These are phyloP conservation scores for Blastobotrys muscicola DNA, from an alignment of 805 yeast genomes.

Conservation along the genomic window DNA sequence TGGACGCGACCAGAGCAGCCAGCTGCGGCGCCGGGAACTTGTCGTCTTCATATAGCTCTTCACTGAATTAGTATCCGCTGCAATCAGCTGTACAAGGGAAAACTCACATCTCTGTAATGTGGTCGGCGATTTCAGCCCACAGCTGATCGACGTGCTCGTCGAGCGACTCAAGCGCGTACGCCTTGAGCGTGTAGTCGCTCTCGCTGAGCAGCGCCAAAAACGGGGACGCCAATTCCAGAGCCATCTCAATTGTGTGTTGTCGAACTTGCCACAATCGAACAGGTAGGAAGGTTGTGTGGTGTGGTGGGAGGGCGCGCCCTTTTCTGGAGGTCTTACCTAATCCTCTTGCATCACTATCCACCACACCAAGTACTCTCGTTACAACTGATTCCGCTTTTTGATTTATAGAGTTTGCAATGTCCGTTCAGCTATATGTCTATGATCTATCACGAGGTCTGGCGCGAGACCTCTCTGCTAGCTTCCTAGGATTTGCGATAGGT, in stretches of 20 bases:
- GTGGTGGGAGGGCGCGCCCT: background rate
- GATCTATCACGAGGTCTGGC: conserved; percentile 60
- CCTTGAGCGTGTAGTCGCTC: conserved; percentile 63
- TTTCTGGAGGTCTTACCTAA: background rate
- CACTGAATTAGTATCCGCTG: conserved; percentile 28
- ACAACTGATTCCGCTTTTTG: too few relatives aligned
- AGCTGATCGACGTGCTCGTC: conserved; percentile 78
- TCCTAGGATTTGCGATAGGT: conserved; percentile 37
- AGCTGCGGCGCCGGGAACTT: conserved; percentile 64
- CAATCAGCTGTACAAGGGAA: background rate
- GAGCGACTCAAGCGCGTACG: conserved; percentile 76
- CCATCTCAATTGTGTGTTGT: conserved; percentile 30
- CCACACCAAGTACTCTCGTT: background rate
- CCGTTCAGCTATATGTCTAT: conserved; percentile 50
- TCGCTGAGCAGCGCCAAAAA: conserved; percentile 83
- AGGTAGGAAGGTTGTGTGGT: background rate
- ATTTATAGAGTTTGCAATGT: too few relatives aligned
- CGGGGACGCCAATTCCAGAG: conserved; percentile 81
- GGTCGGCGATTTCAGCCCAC: conserved; percentile 97
- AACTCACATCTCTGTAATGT: conserved; percentile 54
- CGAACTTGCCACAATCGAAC: background rate
- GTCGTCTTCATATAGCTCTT: conserved; percentile 81
- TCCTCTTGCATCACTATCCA: background rate
- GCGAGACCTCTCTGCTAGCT: conserved; percentile 36
- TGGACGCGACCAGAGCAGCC: conserved; percentile 89